These are phyloP conservation scores for Tympanopsis confertula DNA, from an alignment of 2,329 filamentous ascomycete species.

Conservation along the genomic window DNA sequence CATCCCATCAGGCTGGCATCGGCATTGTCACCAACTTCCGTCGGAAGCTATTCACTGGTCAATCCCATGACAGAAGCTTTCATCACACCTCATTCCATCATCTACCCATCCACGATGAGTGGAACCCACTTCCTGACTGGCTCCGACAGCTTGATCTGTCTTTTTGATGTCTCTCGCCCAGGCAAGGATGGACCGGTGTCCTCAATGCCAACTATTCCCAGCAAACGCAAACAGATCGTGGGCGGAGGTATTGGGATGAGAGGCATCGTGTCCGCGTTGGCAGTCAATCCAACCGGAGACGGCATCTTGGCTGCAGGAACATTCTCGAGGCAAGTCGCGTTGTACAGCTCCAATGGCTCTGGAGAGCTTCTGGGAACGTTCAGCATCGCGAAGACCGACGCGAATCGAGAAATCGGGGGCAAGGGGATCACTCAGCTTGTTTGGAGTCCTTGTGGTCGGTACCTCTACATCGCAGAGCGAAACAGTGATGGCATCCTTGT, in stretches of 20 bases:
- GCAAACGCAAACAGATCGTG: slow-evolving; percentile 28
- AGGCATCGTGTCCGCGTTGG: slow-evolving; percentile 40
- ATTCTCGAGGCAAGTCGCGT: slow-evolving; percentile 37
- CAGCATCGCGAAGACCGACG: slow-evolving; percentile 24
- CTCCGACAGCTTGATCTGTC: slow-evolving; percentile 35
- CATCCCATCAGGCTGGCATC: slow-evolving; percentile 45
- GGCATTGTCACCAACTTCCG: slow-evolving; percentile 29
- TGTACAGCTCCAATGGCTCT: slow-evolving; percentile 36
- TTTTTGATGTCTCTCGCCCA: slow-evolving; percentile 39
- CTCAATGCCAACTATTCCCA: slow-evolving; percentile 32
- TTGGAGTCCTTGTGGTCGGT: slow-evolving; percentile 45
- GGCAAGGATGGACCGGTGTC: slow-evolving; percentile 29
- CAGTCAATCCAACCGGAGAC: slow-evolving; percentile 24
- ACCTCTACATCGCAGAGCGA: slow-evolving; percentile 45
- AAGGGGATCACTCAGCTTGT: slow-evolving; percentile 39
- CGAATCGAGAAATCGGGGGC: slow-evolving; percentile 27
- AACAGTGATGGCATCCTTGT: slow-evolving; percentile 40
- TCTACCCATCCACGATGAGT: slow-evolving; percentile 30
- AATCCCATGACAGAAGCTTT: slow-evolving; percentile 42
- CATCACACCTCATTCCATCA: slow-evolving; percentile 38
- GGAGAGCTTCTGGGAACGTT: slow-evolving; percentile 39
- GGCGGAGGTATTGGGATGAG: slow-evolving; percentile 37
- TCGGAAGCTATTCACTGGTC: slow-evolving; percentile 42
- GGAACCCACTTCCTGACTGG: slow-evolving; percentile 44
- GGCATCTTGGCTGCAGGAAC: slow-evolving; percentile 45